phyloP scores from a whole-genome alignment of 768 basidiomycete genomes.

The Botryobasidium botryosum region DNA sequence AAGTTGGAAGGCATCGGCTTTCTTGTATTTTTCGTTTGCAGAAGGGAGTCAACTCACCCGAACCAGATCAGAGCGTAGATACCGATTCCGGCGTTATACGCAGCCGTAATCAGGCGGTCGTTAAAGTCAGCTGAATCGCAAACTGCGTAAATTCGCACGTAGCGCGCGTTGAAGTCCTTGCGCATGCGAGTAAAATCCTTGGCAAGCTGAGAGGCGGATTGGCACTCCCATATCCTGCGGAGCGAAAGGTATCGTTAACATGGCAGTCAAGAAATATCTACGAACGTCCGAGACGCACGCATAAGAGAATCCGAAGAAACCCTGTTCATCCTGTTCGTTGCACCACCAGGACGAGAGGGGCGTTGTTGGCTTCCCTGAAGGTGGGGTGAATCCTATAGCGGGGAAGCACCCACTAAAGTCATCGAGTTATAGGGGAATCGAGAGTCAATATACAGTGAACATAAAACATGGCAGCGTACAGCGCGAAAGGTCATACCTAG shows the following conservation, averaged over 20 bases:
- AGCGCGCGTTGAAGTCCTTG: conserved; percentile 6
- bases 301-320: conserved; percentile 1
- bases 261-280: background rate
- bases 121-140: conserved; percentile 5
- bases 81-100: conserved; percentile 1
- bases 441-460: too few relatives aligned
- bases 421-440: too few relatives aligned
- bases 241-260: too few relatives aligned
- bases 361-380: background rate
- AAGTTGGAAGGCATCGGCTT: background rate
- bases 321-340: background rate
- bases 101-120: conserved; percentile 5
- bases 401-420: too few relatives aligned
- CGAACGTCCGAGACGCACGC: background rate
- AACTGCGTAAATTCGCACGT: conserved; percentile 8
- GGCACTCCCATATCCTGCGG: background rate
- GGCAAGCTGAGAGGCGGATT: background rate
- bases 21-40: background rate
- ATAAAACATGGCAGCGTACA: too few relatives aligned
- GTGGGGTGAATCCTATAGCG: too few relatives aligned
- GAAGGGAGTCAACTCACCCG: background rate
- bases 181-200: conserved; percentile 7
- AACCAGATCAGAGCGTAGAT: conserved; percentile 8
- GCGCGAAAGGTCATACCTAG: too few relatives aligned
- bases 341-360: background rate